Evolutionary conservation across 345 rosid species (phyloP).

Genomic region (Lumnitzera littorea): DNA sequence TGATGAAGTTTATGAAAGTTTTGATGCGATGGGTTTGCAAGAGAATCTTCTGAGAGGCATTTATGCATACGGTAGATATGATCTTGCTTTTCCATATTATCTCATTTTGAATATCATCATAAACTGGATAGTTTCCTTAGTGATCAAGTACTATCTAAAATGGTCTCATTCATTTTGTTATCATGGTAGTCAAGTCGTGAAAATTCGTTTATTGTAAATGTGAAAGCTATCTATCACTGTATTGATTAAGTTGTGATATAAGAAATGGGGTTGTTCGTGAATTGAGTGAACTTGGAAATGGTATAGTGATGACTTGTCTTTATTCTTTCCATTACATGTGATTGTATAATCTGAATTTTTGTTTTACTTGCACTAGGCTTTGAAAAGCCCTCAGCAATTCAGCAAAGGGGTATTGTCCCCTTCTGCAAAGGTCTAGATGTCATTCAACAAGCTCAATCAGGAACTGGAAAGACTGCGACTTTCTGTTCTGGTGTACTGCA

Average conservation of each 20-base stretch:
- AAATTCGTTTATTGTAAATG: too few relatives aligned
- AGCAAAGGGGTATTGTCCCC: slow-evolving; percentile 79
- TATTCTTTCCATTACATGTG: background rate
- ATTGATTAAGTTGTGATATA: too few relatives aligned
- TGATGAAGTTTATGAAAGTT: slow-evolving; percentile 65
- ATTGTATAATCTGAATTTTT: background rate
- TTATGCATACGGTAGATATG: slow-evolving; percentile 58
- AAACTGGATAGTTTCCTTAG: background rate
- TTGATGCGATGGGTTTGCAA: slow-evolving; percentile 71
- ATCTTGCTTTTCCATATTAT: background rate
- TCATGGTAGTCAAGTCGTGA: too few relatives aligned
- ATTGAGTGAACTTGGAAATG: too few relatives aligned
- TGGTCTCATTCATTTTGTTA: too few relatives aligned
- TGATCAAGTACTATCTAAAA: too few relatives aligned
- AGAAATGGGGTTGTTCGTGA: too few relatives aligned
- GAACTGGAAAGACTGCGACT: slow-evolving; percentile 78
- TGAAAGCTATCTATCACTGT: too few relatives aligned
- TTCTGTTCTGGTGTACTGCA: slow-evolving; percentile 78
- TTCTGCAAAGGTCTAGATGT: slow-evolving; percentile 76
- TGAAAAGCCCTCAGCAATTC: slow-evolving; percentile 84
- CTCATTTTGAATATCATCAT: background rate
- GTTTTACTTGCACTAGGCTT: slow-evolving; percentile 24
- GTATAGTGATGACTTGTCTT: too few relatives aligned
- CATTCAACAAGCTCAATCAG: slow-evolving; percentile 81
- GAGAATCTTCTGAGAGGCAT: slow-evolving; percentile 87